Base-by-base conservation (phyloP, 2,329 filamentous ascomycete genomes). In the Cladosporium sp. region DNA sequence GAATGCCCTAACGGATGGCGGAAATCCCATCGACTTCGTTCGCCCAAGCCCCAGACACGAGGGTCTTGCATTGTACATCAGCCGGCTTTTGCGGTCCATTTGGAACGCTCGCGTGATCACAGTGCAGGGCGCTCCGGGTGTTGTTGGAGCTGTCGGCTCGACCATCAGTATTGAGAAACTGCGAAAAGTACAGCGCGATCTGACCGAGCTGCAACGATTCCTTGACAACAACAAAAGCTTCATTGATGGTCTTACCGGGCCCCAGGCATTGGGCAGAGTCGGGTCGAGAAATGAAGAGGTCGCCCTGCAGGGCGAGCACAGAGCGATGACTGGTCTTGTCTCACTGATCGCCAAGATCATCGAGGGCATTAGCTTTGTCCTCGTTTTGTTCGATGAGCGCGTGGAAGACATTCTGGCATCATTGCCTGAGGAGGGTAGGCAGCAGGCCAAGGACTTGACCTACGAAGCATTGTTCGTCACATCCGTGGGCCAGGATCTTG, bases 331-430 rank as follows among this genome's bases (percentile, higher is more conserved):
- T 74, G 92, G 92, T 2, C 82, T 99, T 59, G 87, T 96, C 68
- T 89, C 90, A 70, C 84, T 99, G 28, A 92, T 97, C 78, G 89
- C 90, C 64, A 92, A 92, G 77, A 95, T 97, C 47, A 93, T 95
- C 8, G 95, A 99, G 77, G 95, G 95, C 4, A 97, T 99, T 61
- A 96, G 94, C 0, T 99, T 99, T 73, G 92, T 97, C 4, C 85
- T 94, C 26, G 95, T 97, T 75, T 84, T 99, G 1, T 98, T 98
- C 68, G 94, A 98, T 70, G 94, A 99, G 82, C 88, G 91, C 12
- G 89, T 97, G 4, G 88, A 92, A 52, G 94, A 99, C 68, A 97
- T 98, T 57, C 89, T 93, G 70, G 82, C 88, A 5, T 85, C 91
- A 4, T 83, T 99, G 5, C 88, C 93, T 8, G 90, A 91, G 3